These are phyloP conservation scores for Anthoceros angustus DNA, from an alignment of 225 moss, liverwort and hornwort genomes.

Conservation along the genomic window DNA sequence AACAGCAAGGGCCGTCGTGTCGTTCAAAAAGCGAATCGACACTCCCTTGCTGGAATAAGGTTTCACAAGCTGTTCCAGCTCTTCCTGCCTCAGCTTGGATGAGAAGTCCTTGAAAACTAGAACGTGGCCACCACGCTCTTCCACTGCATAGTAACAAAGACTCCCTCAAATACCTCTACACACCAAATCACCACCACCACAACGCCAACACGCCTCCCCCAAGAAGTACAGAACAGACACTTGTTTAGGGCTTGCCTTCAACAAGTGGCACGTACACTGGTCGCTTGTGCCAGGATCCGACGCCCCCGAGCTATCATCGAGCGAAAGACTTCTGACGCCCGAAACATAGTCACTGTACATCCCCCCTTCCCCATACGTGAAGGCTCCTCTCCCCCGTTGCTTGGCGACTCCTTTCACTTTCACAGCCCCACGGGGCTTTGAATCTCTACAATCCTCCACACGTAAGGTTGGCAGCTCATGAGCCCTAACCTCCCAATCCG, in stretches of 20 bases:
- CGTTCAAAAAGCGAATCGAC: slow-evolving; percentile 59
- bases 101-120: slow-evolving; percentile 59
- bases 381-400: slow-evolving; percentile 85
- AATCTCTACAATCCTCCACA: no score
- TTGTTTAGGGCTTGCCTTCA: slow-evolving; percentile 55
- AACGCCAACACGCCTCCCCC: background rate
- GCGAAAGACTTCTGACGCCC: slow-evolving; percentile 13
- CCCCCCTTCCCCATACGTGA: slow-evolving; percentile 67
- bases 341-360: slow-evolving; percentile 60
- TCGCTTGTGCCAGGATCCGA: slow-evolving; percentile 36
- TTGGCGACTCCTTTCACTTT: background rate
- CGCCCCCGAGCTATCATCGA: slow-evolving; percentile 8
- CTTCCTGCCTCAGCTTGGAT: slow-evolving; percentile 46
- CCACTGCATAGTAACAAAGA: slow-evolving; percentile 19
- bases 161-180: slow-evolving; percentile 3
- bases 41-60: slow-evolving; percentile 49
- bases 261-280: slow-evolving; percentile 72
- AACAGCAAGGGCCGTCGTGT: slow-evolving; percentile 51
- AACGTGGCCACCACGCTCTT: slow-evolving; percentile 64
- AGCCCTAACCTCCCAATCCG: no score
- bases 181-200: background rate
- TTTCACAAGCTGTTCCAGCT: slow-evolving; percentile 63
- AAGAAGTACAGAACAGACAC: slow-evolving; percentile 6
- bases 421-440: background rate
- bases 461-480: no score